Evolutionary conservation across 306 rosid genomes (phyloP), one percentile per base, ranked within the genome.

Genomic region (Cucurbita argyrosperma): DNA sequence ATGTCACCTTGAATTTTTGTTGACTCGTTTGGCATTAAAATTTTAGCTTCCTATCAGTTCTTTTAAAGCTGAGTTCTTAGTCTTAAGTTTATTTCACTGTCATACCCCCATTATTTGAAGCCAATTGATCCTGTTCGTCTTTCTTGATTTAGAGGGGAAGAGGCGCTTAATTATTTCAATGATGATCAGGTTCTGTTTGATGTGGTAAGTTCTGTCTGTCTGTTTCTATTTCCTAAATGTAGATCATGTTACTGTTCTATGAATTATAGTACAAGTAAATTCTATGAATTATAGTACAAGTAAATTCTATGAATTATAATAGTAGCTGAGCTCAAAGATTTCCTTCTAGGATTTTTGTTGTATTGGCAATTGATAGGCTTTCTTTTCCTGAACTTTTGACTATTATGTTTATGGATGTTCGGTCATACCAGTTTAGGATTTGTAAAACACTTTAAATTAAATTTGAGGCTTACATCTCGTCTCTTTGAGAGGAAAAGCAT

Each of bases 151-250:
- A 90, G 96, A 46, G 98, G 98, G 74, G 79, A 90, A 79, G 97
- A 93, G 74, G 98, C 98, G 0, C 90, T 90, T 68, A 69, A 86
- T 67, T 93, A 93, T 85, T 93, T 93, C 85, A 84, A 81, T 37
- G 92, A 85, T 71, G 96, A 93, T 18, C 87, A 86, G 1, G 80
- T 85, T 11, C 77, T 93, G 35, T 93, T 90, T 83, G 84, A 89
- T 76, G 30, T 87, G 80, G 98, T 92, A 85, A 75, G 86, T 46
- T 57, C 42, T 76, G 47, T 53, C 46, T 30, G 35, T 8, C 42
- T 68, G 56, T 23, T 43, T 10, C n/a, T 42, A 12, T 52, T 40
- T 64, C 38, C 53, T 47, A 47, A 68, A 46, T 4, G 54, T 4
- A 13, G 16, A 14, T 8, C 35, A 3, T 26, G 42, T 26, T 47